phyloP scores from a whole-genome alignment of 345 rosid genomes.

The Sonneratia caseolaris region DNA sequence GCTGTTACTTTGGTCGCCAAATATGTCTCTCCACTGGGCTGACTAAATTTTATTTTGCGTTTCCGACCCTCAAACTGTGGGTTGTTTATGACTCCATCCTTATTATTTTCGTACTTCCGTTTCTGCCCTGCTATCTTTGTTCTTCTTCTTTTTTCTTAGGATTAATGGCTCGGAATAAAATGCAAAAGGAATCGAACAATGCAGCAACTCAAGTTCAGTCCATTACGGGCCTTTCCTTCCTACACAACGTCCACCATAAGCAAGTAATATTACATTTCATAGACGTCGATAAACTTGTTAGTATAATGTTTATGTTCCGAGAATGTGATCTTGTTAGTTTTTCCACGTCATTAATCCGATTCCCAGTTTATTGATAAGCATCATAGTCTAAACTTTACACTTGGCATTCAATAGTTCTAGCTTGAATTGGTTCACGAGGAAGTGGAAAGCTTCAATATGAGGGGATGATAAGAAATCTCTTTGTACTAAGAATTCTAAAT shows the following conservation, averaged over 20 bases:
- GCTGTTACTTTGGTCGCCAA: conserved; percentile 11
- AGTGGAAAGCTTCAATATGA: too few species aligned
- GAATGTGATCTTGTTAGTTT: too few species aligned
- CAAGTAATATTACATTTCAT: too few species aligned
- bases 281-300: background rate
- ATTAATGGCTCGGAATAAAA: background rate
- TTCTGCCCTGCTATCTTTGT: background rate
- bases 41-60: background rate
- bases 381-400: too few species aligned
- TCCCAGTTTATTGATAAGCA: too few species aligned
- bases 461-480: too few species aligned
- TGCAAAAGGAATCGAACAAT: background rate
- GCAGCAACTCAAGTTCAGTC: background rate
- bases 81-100: background rate
- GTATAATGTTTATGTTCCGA: too few species aligned
- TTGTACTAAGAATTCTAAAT: too few species aligned
- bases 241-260: background rate
- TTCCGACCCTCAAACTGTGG: background rate
- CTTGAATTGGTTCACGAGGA: too few species aligned
- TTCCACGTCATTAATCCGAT: too few species aligned
- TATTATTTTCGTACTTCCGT: background rate
- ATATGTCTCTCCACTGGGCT: background rate
- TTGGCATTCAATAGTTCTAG: too few species aligned
- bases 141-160: background rate
- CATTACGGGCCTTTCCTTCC: background rate